Base-by-base conservation (phyloP, 2,329 filamentous ascomycete genomes). In the Alternaria alternata region DNA sequence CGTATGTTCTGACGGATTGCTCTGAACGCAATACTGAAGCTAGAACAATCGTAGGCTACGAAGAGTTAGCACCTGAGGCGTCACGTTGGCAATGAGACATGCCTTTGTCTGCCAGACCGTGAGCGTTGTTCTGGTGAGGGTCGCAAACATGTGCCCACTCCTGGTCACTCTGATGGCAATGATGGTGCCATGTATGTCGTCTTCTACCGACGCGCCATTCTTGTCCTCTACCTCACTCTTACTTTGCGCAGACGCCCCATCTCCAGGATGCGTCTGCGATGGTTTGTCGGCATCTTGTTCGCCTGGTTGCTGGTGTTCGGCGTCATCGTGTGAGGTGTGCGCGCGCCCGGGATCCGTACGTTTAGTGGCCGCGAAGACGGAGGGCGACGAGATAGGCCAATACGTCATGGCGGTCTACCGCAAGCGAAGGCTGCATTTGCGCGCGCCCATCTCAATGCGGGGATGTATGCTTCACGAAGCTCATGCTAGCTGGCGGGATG, bases 51-150 rank as follows among this genome's bases (percentile, higher is more conserved):
- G 93, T 94, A 49, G 95, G 95, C 91, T 97, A 55, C 75, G 66
- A 66, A 30, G 62, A 28, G 66, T 72, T 63, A 75, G 73, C 55
- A 67, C 62, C 55, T 44, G 48, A 26, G 28, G 26, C 30, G 28
- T 39, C 42, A 20, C 57, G 43, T 46, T 60, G n/a, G 43, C 49
- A 55, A 61, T 42, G 34, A 72, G n/a, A 64, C 83, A 61, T 84
- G 93, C 93, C 86, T 94, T 94, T 56, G 92, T 94, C 81, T 99
- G 95, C 95, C 95, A 99, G 67, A 99, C 86, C n/a, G 91, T 93
- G 77, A 99, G 88, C 12, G 91, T 91, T 2, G 91, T 91, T 5
- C 87, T 82, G 1, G 94, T 97, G 74, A 97, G 92, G 47, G 93
- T 93, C 52, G 92, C 92, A 80, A 99, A 97, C 63, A 91, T 81